These are phyloP conservation scores for Ophiosphaerella herpotricha DNA, from an alignment of 2,329 filamentous ascomycete species.

Conservation along the genomic window DNA sequence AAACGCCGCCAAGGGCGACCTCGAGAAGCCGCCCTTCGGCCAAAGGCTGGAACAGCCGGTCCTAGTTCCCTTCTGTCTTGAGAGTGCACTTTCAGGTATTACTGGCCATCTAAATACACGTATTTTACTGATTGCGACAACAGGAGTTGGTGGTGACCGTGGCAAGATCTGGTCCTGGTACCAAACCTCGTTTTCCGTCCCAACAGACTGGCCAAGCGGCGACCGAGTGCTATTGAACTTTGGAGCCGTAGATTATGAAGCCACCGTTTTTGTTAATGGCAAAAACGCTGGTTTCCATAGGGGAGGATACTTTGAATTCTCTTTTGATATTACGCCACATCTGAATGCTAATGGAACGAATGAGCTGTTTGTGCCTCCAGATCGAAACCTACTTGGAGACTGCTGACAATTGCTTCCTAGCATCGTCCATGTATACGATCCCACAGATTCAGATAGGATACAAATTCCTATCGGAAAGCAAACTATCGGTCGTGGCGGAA, in stretches of 20 bases:
- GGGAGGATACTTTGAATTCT: conserved; percentile 67
- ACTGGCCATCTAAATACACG: conserved; percentile 26
- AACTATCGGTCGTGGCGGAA: conserved; percentile 57
- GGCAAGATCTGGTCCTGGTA: conserved; percentile 53
- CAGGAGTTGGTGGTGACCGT: conserved; percentile 49
- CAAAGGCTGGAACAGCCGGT: conserved; percentile 51
- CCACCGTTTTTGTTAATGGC: conserved; percentile 64
- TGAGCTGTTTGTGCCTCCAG: conserved; percentile 54
- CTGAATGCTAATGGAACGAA: conserved; percentile 54
- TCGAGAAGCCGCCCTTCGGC: conserved; percentile 52
- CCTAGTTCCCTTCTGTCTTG: conserved; percentile 59
- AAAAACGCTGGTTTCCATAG: conserved; percentile 57
- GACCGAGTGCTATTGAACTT: conserved; percentile 59
- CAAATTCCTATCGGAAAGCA: conserved; percentile 72
- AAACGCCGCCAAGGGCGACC: conserved; percentile 47
- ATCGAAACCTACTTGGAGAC: background rate
- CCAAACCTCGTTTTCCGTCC: conserved; percentile 57
- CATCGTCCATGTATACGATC: conserved; percentile 69
- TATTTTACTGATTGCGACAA: conserved; percentile 35
- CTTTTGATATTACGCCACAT: conserved; percentile 60
- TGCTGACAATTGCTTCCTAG: conserved; percentile 38
- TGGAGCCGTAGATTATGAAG: conserved; percentile 63
- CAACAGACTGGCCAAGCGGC: conserved; percentile 51
- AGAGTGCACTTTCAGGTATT: conserved; percentile 58
- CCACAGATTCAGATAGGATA: conserved; percentile 61